Evolutionary conservation across 2,329 filamentous ascomycete species (phyloP).

Genomic region (Fusarium guadeloupense): DNA sequence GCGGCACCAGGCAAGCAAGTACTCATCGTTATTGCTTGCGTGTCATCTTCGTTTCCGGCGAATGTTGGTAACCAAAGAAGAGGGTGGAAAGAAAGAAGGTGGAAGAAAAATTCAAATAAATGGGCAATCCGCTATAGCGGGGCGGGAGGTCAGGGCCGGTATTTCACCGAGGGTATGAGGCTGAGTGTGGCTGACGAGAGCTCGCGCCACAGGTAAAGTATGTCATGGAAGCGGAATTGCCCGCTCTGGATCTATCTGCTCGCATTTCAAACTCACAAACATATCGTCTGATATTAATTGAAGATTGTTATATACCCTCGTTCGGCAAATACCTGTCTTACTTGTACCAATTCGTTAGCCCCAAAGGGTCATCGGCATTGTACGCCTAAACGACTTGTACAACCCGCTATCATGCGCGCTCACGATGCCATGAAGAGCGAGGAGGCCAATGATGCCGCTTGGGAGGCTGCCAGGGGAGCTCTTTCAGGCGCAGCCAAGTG

Average conservation of each 20-base stretch:
- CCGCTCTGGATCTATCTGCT: conserved; percentile 18
- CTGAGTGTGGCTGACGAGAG: conserved; percentile 16
- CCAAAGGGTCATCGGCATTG: not conserved
- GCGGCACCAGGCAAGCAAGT: conserved; percentile 43
- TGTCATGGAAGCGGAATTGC: conserved; percentile 35
- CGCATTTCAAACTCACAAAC: conserved; percentile 18
- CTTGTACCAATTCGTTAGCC: too few species aligned
- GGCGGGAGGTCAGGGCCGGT: conserved; percentile 27
- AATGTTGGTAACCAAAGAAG: conserved; percentile 36
- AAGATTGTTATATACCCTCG: conserved; percentile 1
- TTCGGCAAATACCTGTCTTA: not conserved
- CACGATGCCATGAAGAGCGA: conserved; percentile 67
- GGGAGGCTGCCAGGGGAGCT: conserved; percentile 76
- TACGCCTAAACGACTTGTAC: not conserved
- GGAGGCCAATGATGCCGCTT: conserved; percentile 75
- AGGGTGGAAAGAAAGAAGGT: conserved; percentile 31
- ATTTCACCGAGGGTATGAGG: conserved; percentile 20
- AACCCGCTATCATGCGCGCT: conserved; percentile 33
- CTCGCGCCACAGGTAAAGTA: conserved; percentile 24
- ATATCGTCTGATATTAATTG: conserved; percentile 28
- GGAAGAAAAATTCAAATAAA: conserved; percentile 38
- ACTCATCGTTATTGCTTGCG: conserved; percentile 49
- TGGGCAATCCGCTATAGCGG: conserved; percentile 39
- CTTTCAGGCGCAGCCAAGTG: conserved; percentile 74
- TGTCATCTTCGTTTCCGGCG: conserved; percentile 46